Evolutionary conservation across 169 alveolate species (phyloP).

Genomic region (Plasmodium billcollinsi): DNA sequence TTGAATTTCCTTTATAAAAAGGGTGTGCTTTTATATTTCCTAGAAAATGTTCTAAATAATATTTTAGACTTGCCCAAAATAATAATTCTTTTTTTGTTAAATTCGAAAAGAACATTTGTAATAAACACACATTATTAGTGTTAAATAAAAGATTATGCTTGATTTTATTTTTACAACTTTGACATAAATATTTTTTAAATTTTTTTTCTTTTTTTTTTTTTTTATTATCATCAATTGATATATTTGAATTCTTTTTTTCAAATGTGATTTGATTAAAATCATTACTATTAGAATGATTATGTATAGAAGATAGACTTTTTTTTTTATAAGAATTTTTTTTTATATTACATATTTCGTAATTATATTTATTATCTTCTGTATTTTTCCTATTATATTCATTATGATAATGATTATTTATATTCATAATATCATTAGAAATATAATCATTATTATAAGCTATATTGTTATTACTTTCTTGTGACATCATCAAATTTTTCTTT

Average conservation of each 20-base stretch:
- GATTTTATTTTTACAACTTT: constrained; percentile 15
- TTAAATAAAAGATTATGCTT: background rate
- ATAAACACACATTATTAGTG: constrained; percentile 17
- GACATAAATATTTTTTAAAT: constrained; percentile 50
- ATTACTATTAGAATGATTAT: background rate
- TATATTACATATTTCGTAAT: background rate
- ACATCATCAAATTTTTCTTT: background rate
- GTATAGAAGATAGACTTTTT: constrained; percentile 1
- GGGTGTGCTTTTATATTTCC: constrained; percentile 30
- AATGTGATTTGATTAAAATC: background rate
- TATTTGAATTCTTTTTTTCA: constrained; percentile 6
- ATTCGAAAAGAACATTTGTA: constrained; percentile 63
- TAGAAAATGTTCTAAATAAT: constrained; percentile 23
- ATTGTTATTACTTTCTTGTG: background rate
- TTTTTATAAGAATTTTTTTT: background rate
- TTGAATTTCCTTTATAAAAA: constrained; percentile 17
- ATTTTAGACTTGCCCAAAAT: constrained; percentile 43
- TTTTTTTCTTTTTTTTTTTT: constrained; percentile 26
- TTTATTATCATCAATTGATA: constrained; percentile 31
- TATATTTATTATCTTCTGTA: background rate
- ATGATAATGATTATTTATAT: background rate
- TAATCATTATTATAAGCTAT: too few species aligned
- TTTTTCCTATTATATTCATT: background rate
- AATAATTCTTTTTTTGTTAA: constrained; percentile 43
- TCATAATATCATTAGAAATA: too few species aligned